Percentiles rank a stretch among this genome's conserved stretches.
phyloP scores from a whole-genome alignment of 139 green algal genomes.

The Chlamydomonas schloesseri region DNA sequence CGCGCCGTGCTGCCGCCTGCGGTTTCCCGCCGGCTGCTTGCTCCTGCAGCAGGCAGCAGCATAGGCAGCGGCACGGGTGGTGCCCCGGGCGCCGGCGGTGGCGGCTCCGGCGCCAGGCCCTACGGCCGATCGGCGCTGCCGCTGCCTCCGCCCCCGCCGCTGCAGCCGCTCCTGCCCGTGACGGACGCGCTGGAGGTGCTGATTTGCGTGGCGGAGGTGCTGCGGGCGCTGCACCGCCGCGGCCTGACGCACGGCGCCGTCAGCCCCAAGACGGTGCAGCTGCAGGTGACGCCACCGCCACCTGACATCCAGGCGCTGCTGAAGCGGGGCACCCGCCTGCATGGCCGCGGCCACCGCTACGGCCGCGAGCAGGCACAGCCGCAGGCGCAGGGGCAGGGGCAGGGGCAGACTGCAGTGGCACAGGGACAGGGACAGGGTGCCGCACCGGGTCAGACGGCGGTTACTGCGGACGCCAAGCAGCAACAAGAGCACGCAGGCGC shows the following conservation, averaged over 20 bases:
- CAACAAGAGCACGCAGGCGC: no score
- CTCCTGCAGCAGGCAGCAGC: neutral
- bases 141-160: neutral
- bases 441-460: no score
- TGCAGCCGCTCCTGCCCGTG: neutral
- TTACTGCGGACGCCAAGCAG: no score
- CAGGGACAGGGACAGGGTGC: no score
- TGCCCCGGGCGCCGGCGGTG: neutral
- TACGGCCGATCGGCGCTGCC: neutral
- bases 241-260: constrained; percentile 22
- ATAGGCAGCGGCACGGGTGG: neutral
- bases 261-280: constrained; percentile 7
- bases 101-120: no score
- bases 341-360: no score
- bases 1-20: no score
- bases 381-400: no score
- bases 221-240: constrained; percentile 11
- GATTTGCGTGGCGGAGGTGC: constrained; percentile 19
- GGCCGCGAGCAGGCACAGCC: no score
- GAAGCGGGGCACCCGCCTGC: neutral
- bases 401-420: no score
- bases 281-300: neutral
- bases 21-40: no score
- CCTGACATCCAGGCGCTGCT: neutral
- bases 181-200: constrained; percentile 18